These are phyloP conservation scores for Trichophyton verrucosum DNA, from an alignment of 2,329 filamentous ascomycete species.

Conservation along the genomic window DNA sequence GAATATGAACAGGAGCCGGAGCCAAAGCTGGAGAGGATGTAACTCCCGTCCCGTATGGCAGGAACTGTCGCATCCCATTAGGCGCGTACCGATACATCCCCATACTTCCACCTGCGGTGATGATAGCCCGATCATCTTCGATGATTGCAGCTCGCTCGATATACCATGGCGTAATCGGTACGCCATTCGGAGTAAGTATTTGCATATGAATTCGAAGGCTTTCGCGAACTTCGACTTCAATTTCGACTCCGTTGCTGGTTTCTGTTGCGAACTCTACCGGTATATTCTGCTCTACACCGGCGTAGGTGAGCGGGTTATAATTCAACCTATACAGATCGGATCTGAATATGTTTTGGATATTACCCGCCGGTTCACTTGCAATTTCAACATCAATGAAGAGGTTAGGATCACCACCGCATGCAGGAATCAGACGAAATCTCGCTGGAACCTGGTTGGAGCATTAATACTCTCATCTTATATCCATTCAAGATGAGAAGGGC, in stretches of 20 bases:
- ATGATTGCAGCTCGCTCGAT: background rate
- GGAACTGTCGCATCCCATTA: constrained; percentile 1
- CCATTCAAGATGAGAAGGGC: background rate
- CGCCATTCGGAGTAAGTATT: background rate
- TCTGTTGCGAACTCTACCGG: background rate
- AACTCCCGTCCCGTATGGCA: background rate
- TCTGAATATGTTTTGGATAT: constrained; percentile 1
- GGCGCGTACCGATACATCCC: background rate
- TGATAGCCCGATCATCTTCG: background rate
- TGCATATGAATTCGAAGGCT: constrained; percentile 3
- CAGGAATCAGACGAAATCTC: background rate
- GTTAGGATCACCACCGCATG: background rate
- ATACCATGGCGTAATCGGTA: background rate
- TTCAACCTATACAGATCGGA: constrained; percentile 4
- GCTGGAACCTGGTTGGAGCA: background rate
- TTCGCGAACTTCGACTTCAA: constrained; percentile 1
- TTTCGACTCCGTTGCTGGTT: background rate
- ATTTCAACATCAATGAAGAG: constrained; percentile 2
- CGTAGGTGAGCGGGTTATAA: background rate
- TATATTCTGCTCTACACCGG: background rate
- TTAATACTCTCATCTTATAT: background rate
- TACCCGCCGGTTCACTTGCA: background rate
- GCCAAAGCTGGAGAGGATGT: background rate
- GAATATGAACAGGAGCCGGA: background rate
- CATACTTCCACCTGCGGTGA: background rate